phyloP scores from a whole-genome alignment of 768 basidiomycete genomes.

The Royoungia palumana region DNA sequence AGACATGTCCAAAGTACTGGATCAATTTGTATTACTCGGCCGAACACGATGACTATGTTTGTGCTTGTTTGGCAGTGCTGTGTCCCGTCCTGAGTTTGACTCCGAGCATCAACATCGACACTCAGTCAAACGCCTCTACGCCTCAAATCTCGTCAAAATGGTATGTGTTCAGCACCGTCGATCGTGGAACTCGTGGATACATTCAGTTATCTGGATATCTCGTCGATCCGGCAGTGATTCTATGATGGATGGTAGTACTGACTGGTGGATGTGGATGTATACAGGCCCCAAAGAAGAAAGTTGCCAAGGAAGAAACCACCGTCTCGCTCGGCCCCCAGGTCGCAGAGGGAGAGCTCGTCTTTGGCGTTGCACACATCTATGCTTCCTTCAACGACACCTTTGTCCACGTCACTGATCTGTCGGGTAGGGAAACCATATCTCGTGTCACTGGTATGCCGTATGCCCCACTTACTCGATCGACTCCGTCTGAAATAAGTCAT shows the following conservation, averaged over 20 bases:
- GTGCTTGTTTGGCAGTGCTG: slow-evolving; percentile 15
- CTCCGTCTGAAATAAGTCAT: not conserved
- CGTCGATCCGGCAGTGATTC: not conserved
- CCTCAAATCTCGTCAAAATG: slow-evolving; percentile 35
- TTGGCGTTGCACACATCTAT: slow-evolving; percentile 98
- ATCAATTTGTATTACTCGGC: too few relatives aligned
- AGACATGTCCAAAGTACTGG: too few relatives aligned
- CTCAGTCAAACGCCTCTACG: slow-evolving; percentile 21
- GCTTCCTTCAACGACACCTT: slow-evolving; percentile 99
- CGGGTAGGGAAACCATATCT: slow-evolving; percentile 98
- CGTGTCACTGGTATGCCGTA: slow-evolving; percentile 82
- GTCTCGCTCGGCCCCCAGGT: slow-evolving; percentile 95
- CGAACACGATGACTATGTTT: slow-evolving; percentile 14
- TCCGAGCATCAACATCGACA: not conserved
- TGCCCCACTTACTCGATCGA: not conserved
- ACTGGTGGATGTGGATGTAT: slow-evolving; percentile 54
- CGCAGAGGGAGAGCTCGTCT: slow-evolving; percentile 94
- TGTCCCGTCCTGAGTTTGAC: slow-evolving; percentile 5
- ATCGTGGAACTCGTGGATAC: not conserved
- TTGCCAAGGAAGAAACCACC: slow-evolving; percentile 72
- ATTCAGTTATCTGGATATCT: not conserved
- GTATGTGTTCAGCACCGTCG: slow-evolving; percentile 27
- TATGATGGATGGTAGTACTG: slow-evolving; percentile 51
- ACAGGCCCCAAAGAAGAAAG: slow-evolving; percentile 86
- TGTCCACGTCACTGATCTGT: slow-evolving; percentile 98